Base-by-base conservation (phyloP, 768 basidiomycete species). In the Austroboletus eburneus region DNA sequence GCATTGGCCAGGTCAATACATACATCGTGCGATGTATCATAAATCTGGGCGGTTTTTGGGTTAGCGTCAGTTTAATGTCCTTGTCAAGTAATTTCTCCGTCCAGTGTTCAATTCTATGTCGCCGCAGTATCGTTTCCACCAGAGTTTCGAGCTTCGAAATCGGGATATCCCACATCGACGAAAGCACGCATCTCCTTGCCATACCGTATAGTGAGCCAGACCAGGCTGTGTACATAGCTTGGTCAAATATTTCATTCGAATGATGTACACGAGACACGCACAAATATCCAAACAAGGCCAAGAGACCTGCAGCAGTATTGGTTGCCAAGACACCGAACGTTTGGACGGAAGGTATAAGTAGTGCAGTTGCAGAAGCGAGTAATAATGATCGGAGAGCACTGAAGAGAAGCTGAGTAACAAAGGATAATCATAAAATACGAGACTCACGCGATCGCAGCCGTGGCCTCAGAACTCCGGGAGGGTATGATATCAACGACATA, bases 401-500 rank as follows among this genome's bases (percentile, higher is more conserved):
- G 34, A 10, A 3, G 20, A 9, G n/a, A 2, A 20, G 20, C 13
- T 39, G 35, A 9, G 14, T 39, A 13, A 36, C n/a, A 18, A 7
- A 16, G 12, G n/a, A n/a, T 25, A 4, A n/a, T 22, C 14, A 3
- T 17, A 38, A 27, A 7, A 25, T 7, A 27, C 13, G 5, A 6
- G 38, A 70, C 77, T 24, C 43, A 84, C 85, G 64, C 66, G 43
- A 67, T 69, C 0, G 77, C 81, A 3, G 81, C 83, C 62, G 75
- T 71, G n/a, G 72, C 70, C 56, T 87, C 83, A 3, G 84, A 81
- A 51, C 84, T 85, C 18, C 73, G 71, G 22, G 69, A 57, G 29
- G 79, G 82, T 63, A 86, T 51, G 12, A 85, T 62, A 50, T 87
- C 85, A 5, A 85, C 74, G 23, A 66, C 63, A 51, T 85, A 85